These are phyloP conservation scores for Escallonia rubra DNA, from an alignment of 129 eudicot species.

Conservation along the genomic window DNA sequence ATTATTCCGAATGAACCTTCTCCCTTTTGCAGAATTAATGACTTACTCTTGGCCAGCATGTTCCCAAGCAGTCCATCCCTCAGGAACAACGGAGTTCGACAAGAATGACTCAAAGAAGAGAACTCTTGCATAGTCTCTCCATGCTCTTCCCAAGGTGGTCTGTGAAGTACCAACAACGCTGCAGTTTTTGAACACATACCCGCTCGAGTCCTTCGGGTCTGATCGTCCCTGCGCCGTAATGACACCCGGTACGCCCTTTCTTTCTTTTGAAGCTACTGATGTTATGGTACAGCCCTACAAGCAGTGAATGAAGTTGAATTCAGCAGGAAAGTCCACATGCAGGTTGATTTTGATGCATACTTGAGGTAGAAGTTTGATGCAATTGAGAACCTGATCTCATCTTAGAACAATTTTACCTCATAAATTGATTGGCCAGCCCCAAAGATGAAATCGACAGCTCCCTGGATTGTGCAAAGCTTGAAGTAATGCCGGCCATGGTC, in stretches of 20 bases:
- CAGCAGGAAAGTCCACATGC: too few relatives aligned
- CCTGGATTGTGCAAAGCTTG: slow-evolving; percentile 18
- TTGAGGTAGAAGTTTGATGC: too few relatives aligned
- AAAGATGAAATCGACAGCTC: slow-evolving; percentile 21
- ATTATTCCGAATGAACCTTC: too few relatives aligned
- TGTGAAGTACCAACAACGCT: slow-evolving; percentile 16
- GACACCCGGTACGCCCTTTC: too few relatives aligned
- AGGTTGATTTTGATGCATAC: too few relatives aligned
- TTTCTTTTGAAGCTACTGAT: too few relatives aligned
- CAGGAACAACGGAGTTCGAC: slow-evolving; percentile 16
- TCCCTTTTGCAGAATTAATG: too few relatives aligned
- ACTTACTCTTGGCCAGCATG: slow-evolving; percentile 14
- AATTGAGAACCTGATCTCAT: too few relatives aligned
- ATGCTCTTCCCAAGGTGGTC: slow-evolving; percentile 19
- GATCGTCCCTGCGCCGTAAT: too few relatives aligned
- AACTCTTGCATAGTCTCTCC: slow-evolving; percentile 27
- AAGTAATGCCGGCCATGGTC: slow-evolving; percentile 15
- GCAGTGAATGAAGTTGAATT: too few relatives aligned
- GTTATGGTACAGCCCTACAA: too few relatives aligned
- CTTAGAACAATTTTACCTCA: slow-evolving; percentile 1
- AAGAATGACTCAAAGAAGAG: slow-evolving; percentile 11
- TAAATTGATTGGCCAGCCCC: slow-evolving; percentile 9
- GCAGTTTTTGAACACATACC: neutral
- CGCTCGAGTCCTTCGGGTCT: too few relatives aligned
- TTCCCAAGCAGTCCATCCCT: slow-evolving; percentile 22